Evolutionary conservation across 139 green algal genomes (phyloP), one percentile per base, ranked within the genome.

Genomic region (Yamagishiella unicocca): DNA sequence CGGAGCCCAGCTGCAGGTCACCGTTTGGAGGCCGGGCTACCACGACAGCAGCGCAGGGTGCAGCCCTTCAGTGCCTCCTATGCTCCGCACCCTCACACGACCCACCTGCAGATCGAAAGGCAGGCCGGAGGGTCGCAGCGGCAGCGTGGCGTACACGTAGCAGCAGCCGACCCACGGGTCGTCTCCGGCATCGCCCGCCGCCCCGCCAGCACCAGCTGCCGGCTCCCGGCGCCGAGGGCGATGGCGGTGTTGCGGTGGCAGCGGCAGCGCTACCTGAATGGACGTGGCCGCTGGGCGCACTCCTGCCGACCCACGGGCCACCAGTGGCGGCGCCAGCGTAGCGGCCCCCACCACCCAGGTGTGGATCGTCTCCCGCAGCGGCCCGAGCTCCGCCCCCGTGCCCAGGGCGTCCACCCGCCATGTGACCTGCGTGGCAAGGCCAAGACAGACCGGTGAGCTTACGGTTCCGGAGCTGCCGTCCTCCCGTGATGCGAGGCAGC

Each of bases 101-200:
- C 58, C 1, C 75, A 83, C 75, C 78, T 91, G 88, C 67, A 91
- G 37, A 22, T 64, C 83, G 35, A 91, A 87, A 25, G 75, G 66
- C 55, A 91, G 76, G 22, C 83, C 88, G 21, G n/a, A 80, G n/a
- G 82, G 43, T 31, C 88, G 82, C 40, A 91, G 21, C n/a, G 82
- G 83, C 42, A 91, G 75, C 21, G 61, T 83, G 2, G 82, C 82
- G 46, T 83, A 81, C 67, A 90, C 86, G 29, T 83, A 19, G 64
- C 72, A 76, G 43, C 33, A 12, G 58, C 64, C 35, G 33, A 35
- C 31, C 17, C 40, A 31, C 24, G 43, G 40, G 73, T 40, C 74
- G 33, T 37, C 54, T n/a, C 33, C 45, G n/a, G 19, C 19, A 6
- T 31, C n/a, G n/a, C 50, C 54, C n/a, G 25, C 42, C 10, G 12